Evolutionary conservation across 371 early-diverging fungal species (phyloP).

Genomic region (Actinomortierella ambigua): DNA sequence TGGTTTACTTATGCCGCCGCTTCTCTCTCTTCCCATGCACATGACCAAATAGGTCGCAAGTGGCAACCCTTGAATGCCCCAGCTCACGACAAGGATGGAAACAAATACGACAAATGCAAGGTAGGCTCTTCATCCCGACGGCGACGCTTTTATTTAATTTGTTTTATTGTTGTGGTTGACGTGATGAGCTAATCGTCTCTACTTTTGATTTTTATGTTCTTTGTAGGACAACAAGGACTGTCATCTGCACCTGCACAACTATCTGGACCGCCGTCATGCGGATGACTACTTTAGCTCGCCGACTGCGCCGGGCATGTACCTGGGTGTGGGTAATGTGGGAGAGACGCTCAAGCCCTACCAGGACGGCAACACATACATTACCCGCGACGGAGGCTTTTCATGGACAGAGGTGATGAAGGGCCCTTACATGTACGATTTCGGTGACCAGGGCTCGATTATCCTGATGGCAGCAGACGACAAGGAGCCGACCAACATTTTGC

Average conservation of each 20-base stretch:
- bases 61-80: constrained; percentile 28
- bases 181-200: background rate
- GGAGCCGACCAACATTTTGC: constrained; percentile 74
- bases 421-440: constrained; percentile 84
- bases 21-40: constrained; percentile 55
- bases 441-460: constrained; percentile 83
- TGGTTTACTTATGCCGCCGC: background rate
- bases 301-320: constrained; percentile 86
- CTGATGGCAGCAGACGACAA: constrained; percentile 76
- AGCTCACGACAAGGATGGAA: constrained; percentile 19
- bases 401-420: constrained; percentile 78
- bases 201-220: background rate
- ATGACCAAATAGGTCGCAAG: constrained; percentile 49
- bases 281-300: constrained; percentile 79
- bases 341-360: constrained; percentile 60
- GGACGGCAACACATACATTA: constrained; percentile 83
- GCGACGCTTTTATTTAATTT: no score
- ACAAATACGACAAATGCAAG: constrained; percentile 14
- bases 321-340: constrained; percentile 95
- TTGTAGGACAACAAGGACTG: constrained; percentile 49
- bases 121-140: constrained; percentile 13
- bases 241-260: constrained; percentile 79
- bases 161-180: background rate
- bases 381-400: constrained; percentile 81
- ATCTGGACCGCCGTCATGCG: constrained; percentile 77